phyloP scores from a whole-genome alignment of 768 basidiomycete species.

The Coprinopsis strossmayeri region DNA sequence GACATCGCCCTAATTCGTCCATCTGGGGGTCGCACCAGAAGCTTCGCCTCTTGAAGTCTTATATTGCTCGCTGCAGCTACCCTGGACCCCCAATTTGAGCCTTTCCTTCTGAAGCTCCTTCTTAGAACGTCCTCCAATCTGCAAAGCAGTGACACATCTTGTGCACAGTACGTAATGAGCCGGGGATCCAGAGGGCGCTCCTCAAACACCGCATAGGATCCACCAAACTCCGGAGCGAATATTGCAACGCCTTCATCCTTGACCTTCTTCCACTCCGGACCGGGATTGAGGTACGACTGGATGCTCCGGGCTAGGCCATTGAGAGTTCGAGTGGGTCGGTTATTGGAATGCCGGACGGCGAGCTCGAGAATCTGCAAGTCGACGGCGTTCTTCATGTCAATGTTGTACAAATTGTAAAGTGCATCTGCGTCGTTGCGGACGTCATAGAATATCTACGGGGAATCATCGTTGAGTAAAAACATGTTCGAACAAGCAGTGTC shows the following conservation, averaged over 20 bases:
- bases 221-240: slow-evolving; percentile 24
- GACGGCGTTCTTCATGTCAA: slow-evolving; percentile 22
- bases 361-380: slow-evolving; percentile 29
- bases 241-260: slow-evolving; percentile 24
- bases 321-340: slow-evolving; percentile 15
- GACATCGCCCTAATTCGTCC: too few species aligned
- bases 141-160: slow-evolving; percentile 13
- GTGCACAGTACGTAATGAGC: slow-evolving; percentile 13
- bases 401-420: slow-evolving; percentile 21
- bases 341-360: slow-evolving; percentile 19
- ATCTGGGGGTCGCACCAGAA: too few species aligned
- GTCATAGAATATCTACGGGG: slow-evolving; percentile 5
- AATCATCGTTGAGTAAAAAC: not conserved
- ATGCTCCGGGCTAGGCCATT: slow-evolving; percentile 19
- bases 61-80: too few species aligned
- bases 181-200: slow-evolving; percentile 11
- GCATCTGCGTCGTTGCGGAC: slow-evolving; percentile 31
- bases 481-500: not conserved
- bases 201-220: slow-evolving; percentile 15
- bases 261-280: slow-evolving; percentile 17
- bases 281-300: slow-evolving; percentile 18
- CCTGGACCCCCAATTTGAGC: too few species aligned
- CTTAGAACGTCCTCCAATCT: too few species aligned
- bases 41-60: too few species aligned
- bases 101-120: too few species aligned